Base-by-base conservation (phyloP, 805 yeast species). In the Sugiyamaella chiloensis region DNA sequence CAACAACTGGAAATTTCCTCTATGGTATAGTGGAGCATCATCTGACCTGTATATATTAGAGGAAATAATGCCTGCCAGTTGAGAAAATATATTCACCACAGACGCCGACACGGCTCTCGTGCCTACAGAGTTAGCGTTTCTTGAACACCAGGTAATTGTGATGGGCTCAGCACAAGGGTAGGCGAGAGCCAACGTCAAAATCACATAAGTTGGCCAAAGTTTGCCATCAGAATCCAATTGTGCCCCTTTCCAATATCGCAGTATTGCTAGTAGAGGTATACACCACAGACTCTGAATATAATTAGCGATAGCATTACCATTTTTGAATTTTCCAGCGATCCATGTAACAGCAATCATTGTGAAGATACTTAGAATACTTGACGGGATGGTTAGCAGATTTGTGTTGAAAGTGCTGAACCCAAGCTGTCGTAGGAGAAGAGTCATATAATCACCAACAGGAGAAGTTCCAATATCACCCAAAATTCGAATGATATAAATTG, bases 91-190 rank as follows among this genome's bases (percentile, higher is more conserved):
- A 56, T 83, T 84, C 58, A 81, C 42, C 82, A 49, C 0, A 5
- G 88, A 80, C 0, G 86, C 78, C 9, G 83, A 74, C 3, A 83
- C 80, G 0, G 88, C 77, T 54, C 90, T 68, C 2, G 78, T 67
- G n/a, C 81, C 65, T 24, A 83, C 84, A 1, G 82, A 71, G 60
- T 79, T 76, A 8, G 86, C 73, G 56, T 81, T 82, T 21, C 76
- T 62, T 0, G 88, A 80, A 48, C 79, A 74, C 81, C 86, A 79
- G 26, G 78, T 66, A 24, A 79, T 81, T 49, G 75, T 66, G 40
- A 81, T 62, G 0, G 84, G 77, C 63, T 78, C 79, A 12, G 73
- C 65, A 34, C 71, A 70, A 1, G 67, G 67, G 9, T 24, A 36
- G 16, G 42, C 45, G n/a, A 41, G n/a, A 8, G 68, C 59, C 21